Evolutionary conservation across 306 rosid species (phyloP), one percentile per base, ranked within the genome.

Genomic region (Luffa acutangula): DNA sequence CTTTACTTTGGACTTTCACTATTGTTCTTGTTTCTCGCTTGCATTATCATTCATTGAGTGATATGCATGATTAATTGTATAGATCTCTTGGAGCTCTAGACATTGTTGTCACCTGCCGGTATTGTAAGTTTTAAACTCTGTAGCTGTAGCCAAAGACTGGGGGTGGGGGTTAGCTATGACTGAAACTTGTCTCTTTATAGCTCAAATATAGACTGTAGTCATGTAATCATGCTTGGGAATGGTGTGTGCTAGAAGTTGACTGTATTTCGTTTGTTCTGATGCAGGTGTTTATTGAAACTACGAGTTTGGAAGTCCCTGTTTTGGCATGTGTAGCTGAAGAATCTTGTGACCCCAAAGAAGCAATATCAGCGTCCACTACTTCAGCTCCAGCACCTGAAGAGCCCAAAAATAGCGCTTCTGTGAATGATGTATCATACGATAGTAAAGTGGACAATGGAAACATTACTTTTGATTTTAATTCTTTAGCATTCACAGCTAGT

Each of bases 211-310:
- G 54, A 66, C 49, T 18, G 39, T 20, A 20, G 54, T 20, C 31
- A 21, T 12, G n/a, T 72, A 25, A 72, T 34, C 36, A 36, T 64
- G 46, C 45, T 64, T 12, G 46, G 45, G 72, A 37, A 17, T 17
- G 20, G 25, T 37, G 72, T 37, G 48, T 37, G 36, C 7, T 14
- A 37, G 33, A 67, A 67, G 21, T 34, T 67, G 75, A 67, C 46
- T 21, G 15, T 17, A 11, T 74, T 74, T 25, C 2, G 58, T 52
- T 76, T 37, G 25, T 33, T 83, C 78, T 42, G 63, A 64, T 86
- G 84, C 87, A 91, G 96, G 77, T 84, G 21, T 62, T 81, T 12
- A 45, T 54, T 37, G 91, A 88, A 78, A 59, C 33, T 43, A 58
- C 57, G 56, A 51, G 70, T 80, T 65, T 9, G 49, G 51, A 64